phyloP scores from a whole-genome alignment of 768 basidiomycete genomes.

The Dendrothele bispora region DNA sequence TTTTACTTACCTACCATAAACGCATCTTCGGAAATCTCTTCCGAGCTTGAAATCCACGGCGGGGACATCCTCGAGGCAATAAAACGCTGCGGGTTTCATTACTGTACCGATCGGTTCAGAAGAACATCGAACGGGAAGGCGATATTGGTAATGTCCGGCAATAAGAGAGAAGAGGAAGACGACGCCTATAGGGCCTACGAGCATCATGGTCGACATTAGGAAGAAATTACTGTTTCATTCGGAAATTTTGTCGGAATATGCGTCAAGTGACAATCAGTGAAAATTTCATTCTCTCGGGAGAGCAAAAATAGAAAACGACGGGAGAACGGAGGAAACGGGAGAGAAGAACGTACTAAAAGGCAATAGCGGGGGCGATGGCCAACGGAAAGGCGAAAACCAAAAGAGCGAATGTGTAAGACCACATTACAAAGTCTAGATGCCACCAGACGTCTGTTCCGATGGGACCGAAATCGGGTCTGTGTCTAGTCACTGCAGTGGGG shows the following conservation, averaged over 20 bases:
- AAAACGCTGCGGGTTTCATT: conserved; percentile 33
- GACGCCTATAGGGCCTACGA: conserved; percentile 27
- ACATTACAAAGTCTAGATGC: conserved; percentile 33
- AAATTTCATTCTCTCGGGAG: no score
- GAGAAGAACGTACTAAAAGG: conserved; percentile 19
- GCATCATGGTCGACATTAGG: conserved; percentile 31
- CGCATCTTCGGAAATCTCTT: conserved; percentile 20
- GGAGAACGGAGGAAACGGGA: not conserved
- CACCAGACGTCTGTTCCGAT: conserved; percentile 27
- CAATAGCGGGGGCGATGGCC: conserved; percentile 26
- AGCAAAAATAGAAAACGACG: no score
- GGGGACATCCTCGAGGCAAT: conserved; percentile 30
- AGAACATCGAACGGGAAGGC: conserved; percentile 25
- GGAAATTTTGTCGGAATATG: no score
- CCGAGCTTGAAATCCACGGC: conserved; percentile 30
- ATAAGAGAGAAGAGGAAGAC: conserved; percentile 28
- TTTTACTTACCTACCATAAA: conserved; percentile 21
- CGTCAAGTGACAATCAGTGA: no score
- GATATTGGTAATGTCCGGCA: conserved; percentile 10
- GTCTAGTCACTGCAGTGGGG: conserved; percentile 17
- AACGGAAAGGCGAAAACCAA: conserved; percentile 28
- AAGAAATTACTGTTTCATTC: conserved; percentile 24
- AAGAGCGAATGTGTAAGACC: conserved; percentile 28
- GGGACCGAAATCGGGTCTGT: conserved; percentile 23
- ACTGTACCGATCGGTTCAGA: conserved; percentile 24